These are phyloP conservation scores for Salix brachista DNA, from an alignment of 345 rosid species.

Conservation along the genomic window DNA sequence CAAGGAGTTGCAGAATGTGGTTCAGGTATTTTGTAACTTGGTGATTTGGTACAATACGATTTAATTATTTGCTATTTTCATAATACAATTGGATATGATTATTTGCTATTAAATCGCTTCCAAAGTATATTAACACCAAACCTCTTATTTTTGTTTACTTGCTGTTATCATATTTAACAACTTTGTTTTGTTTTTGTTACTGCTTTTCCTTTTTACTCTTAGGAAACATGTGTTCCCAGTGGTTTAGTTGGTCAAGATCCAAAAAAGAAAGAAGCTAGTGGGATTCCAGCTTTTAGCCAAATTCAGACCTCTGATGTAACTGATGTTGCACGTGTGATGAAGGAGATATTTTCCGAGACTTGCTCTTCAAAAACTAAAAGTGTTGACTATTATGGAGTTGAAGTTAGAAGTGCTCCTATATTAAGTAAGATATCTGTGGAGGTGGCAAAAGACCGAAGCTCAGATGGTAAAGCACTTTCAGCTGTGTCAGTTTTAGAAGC, in stretches of 20 bases:
- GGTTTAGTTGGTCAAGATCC: slow-evolving; percentile 29
- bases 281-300: slow-evolving; percentile 41
- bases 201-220: background rate
- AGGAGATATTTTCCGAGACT: slow-evolving; percentile 57
- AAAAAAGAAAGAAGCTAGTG: slow-evolving; percentile 32
- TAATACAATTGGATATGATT: background rate
- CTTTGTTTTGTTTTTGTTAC: background rate
- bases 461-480: slow-evolving; percentile 14
- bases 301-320: slow-evolving; percentile 42
- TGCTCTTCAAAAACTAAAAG: slow-evolving; percentile 41
- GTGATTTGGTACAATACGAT: background rate
- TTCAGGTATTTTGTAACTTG: slow-evolving; percentile 27
- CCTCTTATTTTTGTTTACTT: background rate
- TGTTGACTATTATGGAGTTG: slow-evolving; percentile 37
- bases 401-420: slow-evolving; percentile 29
- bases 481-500: slow-evolving; percentile 15
- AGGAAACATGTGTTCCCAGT: slow-evolving; percentile 15
- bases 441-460: slow-evolving; percentile 27
- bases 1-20: slow-evolving; percentile 32
- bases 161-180: too few relatives aligned
- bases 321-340: slow-evolving; percentile 66
- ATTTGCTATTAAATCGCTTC: background rate
- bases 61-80: background rate
- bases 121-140: background rate
- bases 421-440: slow-evolving; percentile 22